Base-by-base conservation (phyloP, 2,329 filamentous ascomycete genomes). In the Fonsecaea pedrosoi region DNA sequence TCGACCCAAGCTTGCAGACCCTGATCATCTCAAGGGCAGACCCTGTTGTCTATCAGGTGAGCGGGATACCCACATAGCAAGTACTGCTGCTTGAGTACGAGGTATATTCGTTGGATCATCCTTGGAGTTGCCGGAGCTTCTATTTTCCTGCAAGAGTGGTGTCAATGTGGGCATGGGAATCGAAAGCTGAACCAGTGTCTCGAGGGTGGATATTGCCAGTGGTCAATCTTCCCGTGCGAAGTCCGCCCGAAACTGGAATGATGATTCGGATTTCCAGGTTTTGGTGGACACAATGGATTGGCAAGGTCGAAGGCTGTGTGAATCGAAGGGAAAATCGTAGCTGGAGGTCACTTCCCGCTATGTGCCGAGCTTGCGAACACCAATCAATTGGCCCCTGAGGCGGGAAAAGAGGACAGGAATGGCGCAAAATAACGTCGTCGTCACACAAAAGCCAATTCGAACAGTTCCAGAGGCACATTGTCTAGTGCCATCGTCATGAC, bases 121-220 rank as follows among this genome's bases (percentile, higher is more conserved):
- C 18, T 30, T 60, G 57, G n/a, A 53, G 37, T 38, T 61, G 32
- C 50, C 50, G 40, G 56, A 12, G 42, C n/a, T 37, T 9, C 30
- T 60, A 34, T 54, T 25, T 12, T 30, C 15, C 40, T 18, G 15
- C 40, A n/a, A 21, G 6, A 45, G 3, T 21, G n/a, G 9, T 48
- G 7, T 48, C 18, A 50, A 25, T 4, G 15, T 35, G 9, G 8
- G n/a, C 7, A 55, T 34, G 18, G 45, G 21, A 10, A 37, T 6
- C 42, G 34, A 4, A 25, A 3, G 25, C 21, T 35, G 13, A 21
- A 21, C 59, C 45, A 37, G 37, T 15, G 42, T 61, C 53, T 54
- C 59, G 38, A n/a, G 9, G 45, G 15, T 61, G 45, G 10, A 13
- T 54, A 32, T 61, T n/a, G 10, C 25, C 10, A 35, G 53, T 55